Base-by-base conservation (phyloP, 495 filamentous ascomycete genomes). In the Penicillium goetzii region DNA sequence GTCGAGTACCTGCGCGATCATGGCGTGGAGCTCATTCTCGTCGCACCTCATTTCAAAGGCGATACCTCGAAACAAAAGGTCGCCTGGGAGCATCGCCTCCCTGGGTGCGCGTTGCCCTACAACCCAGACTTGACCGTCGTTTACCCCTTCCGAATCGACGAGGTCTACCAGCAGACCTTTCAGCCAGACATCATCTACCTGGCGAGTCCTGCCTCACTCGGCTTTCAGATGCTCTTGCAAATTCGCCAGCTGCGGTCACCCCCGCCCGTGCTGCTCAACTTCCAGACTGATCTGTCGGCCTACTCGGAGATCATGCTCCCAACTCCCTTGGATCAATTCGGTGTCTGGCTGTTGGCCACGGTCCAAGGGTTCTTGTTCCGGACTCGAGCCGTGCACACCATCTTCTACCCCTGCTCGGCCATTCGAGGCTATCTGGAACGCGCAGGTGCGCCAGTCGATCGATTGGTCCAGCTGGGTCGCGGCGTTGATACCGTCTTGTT, bases 251-350 rank as follows among this genome's bases (percentile, higher is more conserved):
- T 84, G 19, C 72, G 74, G 15, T 72, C 78, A 49, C 81, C 83
- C 30, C 78, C 84, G 1, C 82, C 84, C 4, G 72, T 85, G 0
- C 74, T 88, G 47, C 79, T 86, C 61, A 89, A 88, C 68, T 88
- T 87, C 65, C 86, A 89, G 66, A 89, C 86, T 0, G 86, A 89
- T 69, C 76, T 89, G 7, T 83, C 85, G 0, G 83, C 85, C 14
- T 89, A 89, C 64, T 82, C 83, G 67, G 79, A 81, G 56, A 84
- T 89, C 59, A 73, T 89, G 30, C 85, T 89, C 49, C 85, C 85
- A 0, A 70, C 77, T 33, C 84, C 84, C 1, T 74, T 89, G 19
- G 82, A 83, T 58, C 66, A 64, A 9, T 80, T 85, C 51, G 86
- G 84, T 6, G 83, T 85, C 41, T 81, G 76, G 68, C 69, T 86